Evolutionary conservation across 2,329 filamentous ascomycete species (phyloP).

Genomic region (Fusarium compactum): DNA sequence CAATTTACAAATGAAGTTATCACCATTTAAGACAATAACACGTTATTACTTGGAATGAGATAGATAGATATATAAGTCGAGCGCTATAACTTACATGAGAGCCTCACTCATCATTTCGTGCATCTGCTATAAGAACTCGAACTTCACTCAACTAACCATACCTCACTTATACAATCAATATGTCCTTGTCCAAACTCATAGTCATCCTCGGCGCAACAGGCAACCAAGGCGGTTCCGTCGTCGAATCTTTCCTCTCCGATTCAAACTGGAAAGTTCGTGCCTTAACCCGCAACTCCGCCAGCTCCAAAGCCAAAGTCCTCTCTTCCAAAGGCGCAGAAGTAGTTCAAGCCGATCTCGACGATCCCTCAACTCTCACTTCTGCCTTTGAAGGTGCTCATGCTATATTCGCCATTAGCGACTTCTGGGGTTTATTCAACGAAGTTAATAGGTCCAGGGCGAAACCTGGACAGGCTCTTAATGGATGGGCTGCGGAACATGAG

Average conservation of each 20-base stretch:
- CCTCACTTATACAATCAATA: not conserved
- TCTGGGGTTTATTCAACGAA: conserved; percentile 36
- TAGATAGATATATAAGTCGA: conserved; percentile 12
- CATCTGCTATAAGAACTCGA: not conserved
- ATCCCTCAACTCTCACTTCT: not conserved
- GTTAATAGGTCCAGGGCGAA: conserved; percentile 21
- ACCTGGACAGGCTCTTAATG: conserved; percentile 30
- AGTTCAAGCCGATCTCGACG: conserved; percentile 14
- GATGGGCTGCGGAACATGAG: conserved; percentile 48
- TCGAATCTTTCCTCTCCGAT: conserved; percentile 12
- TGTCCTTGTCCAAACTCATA: conserved; percentile 31
- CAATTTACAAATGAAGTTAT: not conserved
- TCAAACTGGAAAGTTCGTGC: conserved; percentile 28
- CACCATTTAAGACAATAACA: not conserved
- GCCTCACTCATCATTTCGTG: not conserved
- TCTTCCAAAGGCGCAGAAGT: conserved; percentile 18
- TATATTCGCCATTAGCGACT: conserved; percentile 50
- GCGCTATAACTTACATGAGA: not conserved
- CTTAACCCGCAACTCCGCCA: conserved; percentile 25
- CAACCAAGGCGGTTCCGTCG: conserved; percentile 37
- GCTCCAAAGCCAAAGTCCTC: conserved; percentile 22
- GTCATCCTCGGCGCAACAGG: conserved; percentile 36
- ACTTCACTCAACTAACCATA: not conserved
- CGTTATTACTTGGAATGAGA: not conserved
- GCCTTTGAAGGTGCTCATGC: conserved; percentile 19